Base-by-base conservation (phyloP, 208 protist genomes). In the Acanthamoeba royreba region DNA sequence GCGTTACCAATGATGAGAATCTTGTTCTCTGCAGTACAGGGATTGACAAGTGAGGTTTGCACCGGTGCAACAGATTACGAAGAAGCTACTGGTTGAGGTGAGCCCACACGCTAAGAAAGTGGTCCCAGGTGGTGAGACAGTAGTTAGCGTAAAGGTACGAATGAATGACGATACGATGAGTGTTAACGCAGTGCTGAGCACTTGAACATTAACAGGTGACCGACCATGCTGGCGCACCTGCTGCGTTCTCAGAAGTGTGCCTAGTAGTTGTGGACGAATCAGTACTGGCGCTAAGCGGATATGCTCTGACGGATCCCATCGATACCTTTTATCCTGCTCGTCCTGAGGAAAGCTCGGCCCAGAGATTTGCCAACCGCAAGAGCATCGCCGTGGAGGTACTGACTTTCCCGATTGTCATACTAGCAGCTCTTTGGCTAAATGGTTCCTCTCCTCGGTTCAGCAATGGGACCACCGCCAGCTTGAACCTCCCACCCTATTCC, bases 391-490 rank as follows among this genome's bases (percentile, higher is more conserved):
- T 81, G 4, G 88, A 92, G 88, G 88, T 92, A 81, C 55, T n/a
- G n/a, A n/a, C n/a, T n/a, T n/a, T n/a, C n/a, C n/a, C n/a, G n/a
- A n/a, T n/a, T n/a, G n/a, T n/a, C n/a, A n/a, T n/a, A n/a, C n/a
- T n/a, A n/a, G n/a, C n/a, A n/a, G n/a, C n/a, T n/a, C n/a, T n/a
- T n/a, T n/a, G n/a, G n/a, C n/a, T n/a, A n/a, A n/a, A n/a, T 33
- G 11, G 4, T 63, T 0, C 2, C 33, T 13, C 5, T 63, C 55
- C n/a, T 43, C 63, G 5, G 9, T 17, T 43, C 9, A 92, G 88
- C 40, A 81, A 92, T 92, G 88, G 88, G 88, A 92, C 61, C 52
- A 81, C 66, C 53, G 79, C 17, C 35, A 92, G 31, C 47, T 92
- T 19, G 35, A 74, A 17, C 53, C 53, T 4, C 88, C 88, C 2